Evolutionary conservation across 2,329 filamentous ascomycete species (phyloP).

Genomic region (Neonectria neomacrospora): DNA sequence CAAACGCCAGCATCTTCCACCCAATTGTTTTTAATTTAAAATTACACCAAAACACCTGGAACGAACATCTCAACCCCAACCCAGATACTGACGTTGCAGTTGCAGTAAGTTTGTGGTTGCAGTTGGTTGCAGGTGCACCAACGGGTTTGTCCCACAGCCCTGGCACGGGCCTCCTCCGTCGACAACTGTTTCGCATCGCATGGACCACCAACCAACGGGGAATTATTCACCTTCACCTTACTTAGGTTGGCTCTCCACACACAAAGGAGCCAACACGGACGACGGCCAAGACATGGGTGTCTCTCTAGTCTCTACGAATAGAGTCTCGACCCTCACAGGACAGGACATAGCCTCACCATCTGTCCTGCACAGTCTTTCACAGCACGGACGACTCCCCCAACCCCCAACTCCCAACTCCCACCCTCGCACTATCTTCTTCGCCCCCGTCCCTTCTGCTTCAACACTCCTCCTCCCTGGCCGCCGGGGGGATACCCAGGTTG

Average conservation of each 20-base stretch:
- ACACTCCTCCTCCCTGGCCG: constrained; percentile 4
- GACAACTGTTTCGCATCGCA: constrained; percentile 15
- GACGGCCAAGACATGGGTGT: background rate
- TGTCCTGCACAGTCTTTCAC: too few relatives aligned
- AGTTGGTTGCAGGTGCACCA: background rate
- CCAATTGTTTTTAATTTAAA: too few relatives aligned
- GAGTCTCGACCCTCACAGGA: background rate
- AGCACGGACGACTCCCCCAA: too few relatives aligned
- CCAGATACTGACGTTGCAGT: constrained; percentile 23
- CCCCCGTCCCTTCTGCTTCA: background rate
- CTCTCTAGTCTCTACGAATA: background rate
- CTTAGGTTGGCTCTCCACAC: background rate
- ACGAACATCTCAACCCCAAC: background rate
- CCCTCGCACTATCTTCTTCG: background rate
- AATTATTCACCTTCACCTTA: background rate
- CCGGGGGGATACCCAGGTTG: constrained; percentile 18
- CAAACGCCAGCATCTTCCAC: too few relatives aligned
- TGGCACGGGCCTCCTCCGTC: constrained; percentile 22
- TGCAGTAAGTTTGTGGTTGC: background rate
- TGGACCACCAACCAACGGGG: constrained; percentile 1
- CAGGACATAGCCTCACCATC: background rate
- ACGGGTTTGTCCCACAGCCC: constrained; percentile 22
- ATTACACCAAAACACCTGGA: background rate
- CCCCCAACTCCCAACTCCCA: too few relatives aligned
- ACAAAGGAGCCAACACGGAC: constrained; percentile 11